These are phyloP conservation scores for Phytophthora nicotianae DNA, from an alignment of 352 stramenopile genomes.

Conservation along the genomic window DNA sequence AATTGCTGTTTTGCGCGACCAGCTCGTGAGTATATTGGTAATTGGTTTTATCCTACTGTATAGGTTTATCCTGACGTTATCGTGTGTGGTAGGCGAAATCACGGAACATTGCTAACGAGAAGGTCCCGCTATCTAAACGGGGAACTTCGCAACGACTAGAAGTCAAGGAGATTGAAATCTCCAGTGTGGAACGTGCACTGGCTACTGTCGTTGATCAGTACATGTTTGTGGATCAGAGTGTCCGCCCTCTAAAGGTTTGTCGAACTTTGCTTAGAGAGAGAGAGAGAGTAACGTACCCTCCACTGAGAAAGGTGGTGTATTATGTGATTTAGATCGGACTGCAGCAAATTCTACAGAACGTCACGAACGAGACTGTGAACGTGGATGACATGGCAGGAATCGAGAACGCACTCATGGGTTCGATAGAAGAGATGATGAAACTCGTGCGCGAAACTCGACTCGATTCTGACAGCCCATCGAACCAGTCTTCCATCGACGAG, in stretches of 20 bases:
- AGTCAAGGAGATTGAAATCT: conserved; percentile 74
- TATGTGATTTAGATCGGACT: conserved; percentile 62
- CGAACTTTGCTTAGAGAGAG: neutral
- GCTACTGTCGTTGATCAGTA: conserved; percentile 82
- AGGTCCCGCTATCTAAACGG: conserved; percentile 63
- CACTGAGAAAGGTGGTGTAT: neutral
- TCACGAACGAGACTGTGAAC: conserved; percentile 74
- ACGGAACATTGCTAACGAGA: conserved; percentile 51
- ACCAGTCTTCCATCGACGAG: conserved; percentile 7
- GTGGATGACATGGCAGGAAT: conserved; percentile 67
- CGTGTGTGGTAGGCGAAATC: conserved; percentile 41
- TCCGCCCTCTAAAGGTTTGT: conserved; percentile 77
- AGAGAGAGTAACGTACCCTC: neutral
- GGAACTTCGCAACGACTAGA: conserved; percentile 72
- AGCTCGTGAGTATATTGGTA: conserved; percentile 52
- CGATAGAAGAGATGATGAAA: conserved; percentile 81
- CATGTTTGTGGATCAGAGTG: conserved; percentile 81
- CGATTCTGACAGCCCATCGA: conserved; percentile 24
- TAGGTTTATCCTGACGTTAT: neutral
- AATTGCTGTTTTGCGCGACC: conserved; percentile 51
- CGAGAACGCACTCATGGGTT: conserved; percentile 59
- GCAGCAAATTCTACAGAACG: conserved; percentile 81
- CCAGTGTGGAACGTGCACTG: conserved; percentile 58
- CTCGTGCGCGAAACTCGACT: conserved; percentile 50
- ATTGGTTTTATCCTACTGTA: neutral